These are phyloP conservation scores for Pseudogymnoascus sp. DNA, from an alignment of 2,329 filamentous ascomycete species.

Conservation along the genomic window DNA sequence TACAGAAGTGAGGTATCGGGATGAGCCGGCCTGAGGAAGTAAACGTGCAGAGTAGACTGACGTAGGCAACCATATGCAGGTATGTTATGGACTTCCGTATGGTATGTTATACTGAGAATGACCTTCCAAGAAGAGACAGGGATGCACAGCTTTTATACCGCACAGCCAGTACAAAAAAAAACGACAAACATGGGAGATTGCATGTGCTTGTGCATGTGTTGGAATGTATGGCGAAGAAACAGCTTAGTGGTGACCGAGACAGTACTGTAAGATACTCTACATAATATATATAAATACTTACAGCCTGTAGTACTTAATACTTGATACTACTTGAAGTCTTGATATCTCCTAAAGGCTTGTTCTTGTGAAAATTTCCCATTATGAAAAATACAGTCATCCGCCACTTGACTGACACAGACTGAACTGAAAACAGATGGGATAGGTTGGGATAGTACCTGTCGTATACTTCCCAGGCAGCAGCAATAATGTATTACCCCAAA, in stretches of 20 bases:
- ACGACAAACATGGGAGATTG: not conserved
- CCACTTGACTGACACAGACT: not conserved
- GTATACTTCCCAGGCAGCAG: not conserved
- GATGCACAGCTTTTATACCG: not conserved
- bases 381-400: not conserved
- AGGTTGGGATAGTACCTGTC: not conserved
- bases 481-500: not conserved
- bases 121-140: not conserved
- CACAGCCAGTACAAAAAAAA: not conserved
- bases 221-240: not conserved
- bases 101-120: not conserved
- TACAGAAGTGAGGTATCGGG: not conserved
- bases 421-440: not conserved
- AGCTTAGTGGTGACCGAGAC: not conserved
- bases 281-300: not conserved
- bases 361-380: not conserved
- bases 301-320: too few relatives aligned
- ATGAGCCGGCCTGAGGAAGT: not conserved
- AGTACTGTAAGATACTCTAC: not conserved
- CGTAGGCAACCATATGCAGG: not conserved
- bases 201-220: conserved; percentile 3
- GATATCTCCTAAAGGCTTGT: not conserved
- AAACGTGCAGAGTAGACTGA: not conserved
- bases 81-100: too few relatives aligned
- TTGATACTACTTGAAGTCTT: too few relatives aligned